These are phyloP conservation scores for Pseudonitzschia delicatissima DNA, from an alignment of 108 stramenopile species.

Conservation along the genomic window DNA sequence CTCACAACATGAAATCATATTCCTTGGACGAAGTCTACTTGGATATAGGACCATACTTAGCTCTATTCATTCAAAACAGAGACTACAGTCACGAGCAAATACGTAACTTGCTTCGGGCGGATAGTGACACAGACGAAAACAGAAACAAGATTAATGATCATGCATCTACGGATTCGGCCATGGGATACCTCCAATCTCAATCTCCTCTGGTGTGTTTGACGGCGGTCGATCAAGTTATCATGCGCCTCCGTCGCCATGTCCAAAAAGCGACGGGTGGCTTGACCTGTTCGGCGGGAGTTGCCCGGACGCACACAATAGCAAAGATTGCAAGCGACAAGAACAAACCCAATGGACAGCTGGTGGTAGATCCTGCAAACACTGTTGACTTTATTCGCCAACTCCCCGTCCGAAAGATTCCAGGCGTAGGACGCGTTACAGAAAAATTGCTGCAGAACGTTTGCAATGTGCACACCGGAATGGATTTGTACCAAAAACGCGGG, in stretches of 20 bases:
- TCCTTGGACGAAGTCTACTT: slow-evolving; percentile 95
- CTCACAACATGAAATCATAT: slow-evolving; percentile 56
- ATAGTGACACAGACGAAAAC: neutral
- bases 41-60: slow-evolving; percentile 81
- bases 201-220: slow-evolving; percentile 25
- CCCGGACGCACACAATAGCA: slow-evolving; percentile 84
- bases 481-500: slow-evolving; percentile 77
- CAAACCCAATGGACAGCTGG: slow-evolving; percentile 95
- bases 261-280: slow-evolving; percentile 64
- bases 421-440: slow-evolving; percentile 94
- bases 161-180: neutral
- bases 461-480: slow-evolving; percentile 71
- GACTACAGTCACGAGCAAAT: slow-evolving; percentile 45
- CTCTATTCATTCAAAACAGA: slow-evolving; percentile 28
- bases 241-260: slow-evolving; percentile 70
- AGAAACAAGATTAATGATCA: neutral
- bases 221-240: slow-evolving; percentile 35
- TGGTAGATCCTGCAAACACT: slow-evolving; percentile 64
- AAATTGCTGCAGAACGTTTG: slow-evolving; percentile 68
- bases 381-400: slow-evolving; percentile 71
- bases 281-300: slow-evolving; percentile 93
- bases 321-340: slow-evolving; percentile 92
- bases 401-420: slow-evolving; percentile 74
- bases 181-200: slow-evolving; percentile 1
- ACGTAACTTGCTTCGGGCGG: slow-evolving; percentile 1